Evolutionary conservation across 768 basidiomycete genomes (phyloP).

Genomic region (Naganishia vishniacii): DNA sequence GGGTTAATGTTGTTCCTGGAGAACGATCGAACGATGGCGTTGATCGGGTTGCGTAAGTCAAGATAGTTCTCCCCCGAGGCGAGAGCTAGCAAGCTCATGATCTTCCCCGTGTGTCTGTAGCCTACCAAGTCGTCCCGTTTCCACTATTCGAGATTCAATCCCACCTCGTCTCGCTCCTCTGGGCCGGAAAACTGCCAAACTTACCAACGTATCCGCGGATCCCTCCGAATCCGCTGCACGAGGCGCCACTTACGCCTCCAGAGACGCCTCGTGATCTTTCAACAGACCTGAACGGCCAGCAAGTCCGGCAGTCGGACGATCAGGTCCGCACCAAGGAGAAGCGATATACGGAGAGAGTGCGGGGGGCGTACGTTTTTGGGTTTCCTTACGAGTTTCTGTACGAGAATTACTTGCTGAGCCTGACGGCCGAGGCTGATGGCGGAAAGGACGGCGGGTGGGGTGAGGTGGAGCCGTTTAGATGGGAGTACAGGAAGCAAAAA

Average conservation of each 20-base stretch:
- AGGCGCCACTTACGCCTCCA: constrained; percentile 20
- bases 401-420: constrained; percentile 38
- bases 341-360: constrained; percentile 26
- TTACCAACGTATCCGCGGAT: constrained; percentile 34
- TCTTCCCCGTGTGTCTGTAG: too few relatives aligned
- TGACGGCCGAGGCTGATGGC: constrained; percentile 38
- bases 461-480: constrained; percentile 38
- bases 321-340: not conserved
- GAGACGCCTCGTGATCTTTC: constrained; percentile 13
- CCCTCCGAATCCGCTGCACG: constrained; percentile 24
- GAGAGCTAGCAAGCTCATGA: too few relatives aligned
- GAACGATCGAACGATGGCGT: constrained; percentile 44
- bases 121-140: constrained; percentile 60
- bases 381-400: constrained; percentile 44
- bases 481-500: constrained; percentile 35
- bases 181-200: constrained; percentile 39
- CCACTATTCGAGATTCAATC: constrained; percentile 76
- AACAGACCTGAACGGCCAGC: not conserved
- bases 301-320: not conserved
- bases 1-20: constrained; percentile 47
- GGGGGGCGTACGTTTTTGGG: constrained; percentile 34
- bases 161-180: constrained; percentile 47
- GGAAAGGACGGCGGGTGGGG: constrained; percentile 34
- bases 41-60: constrained; percentile 45
- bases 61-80: too few relatives aligned